phyloP scores from a whole-genome alignment of 2,329 filamentous ascomycete genomes.

The Colletotrichum siamense region DNA sequence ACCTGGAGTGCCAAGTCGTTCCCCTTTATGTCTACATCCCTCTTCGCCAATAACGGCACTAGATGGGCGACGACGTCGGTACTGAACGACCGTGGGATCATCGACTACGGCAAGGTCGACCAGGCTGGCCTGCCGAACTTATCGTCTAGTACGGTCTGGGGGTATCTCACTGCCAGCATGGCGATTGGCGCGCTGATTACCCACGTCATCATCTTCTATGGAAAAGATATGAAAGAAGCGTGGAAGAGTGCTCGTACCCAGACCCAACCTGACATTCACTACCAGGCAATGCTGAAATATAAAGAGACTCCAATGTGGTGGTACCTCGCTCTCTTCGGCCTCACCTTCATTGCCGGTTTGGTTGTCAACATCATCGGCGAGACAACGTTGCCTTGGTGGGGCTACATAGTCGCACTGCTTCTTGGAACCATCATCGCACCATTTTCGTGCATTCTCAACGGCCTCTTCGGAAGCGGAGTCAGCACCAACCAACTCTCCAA shows the following conservation, averaged over 20 bases:
- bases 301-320: constrained; percentile 43
- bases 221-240: constrained; percentile 21
- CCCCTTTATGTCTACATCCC: constrained; percentile 35
- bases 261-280: constrained; percentile 41
- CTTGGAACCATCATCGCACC: constrained; percentile 41
- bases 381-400: constrained; percentile 40
- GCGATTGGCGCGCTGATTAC: constrained; percentile 27
- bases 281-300: constrained; percentile 45
- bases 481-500: constrained; percentile 33
- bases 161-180: constrained; percentile 35
- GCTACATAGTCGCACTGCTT: constrained; percentile 37
- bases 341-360: constrained; percentile 37
- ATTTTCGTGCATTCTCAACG: constrained; percentile 32
- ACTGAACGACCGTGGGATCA: constrained; percentile 25
- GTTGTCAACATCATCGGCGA: constrained; percentile 39
- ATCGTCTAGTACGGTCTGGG: constrained; percentile 31
- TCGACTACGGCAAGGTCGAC: constrained; percentile 31
- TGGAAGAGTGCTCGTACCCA: constrained; percentile 24
- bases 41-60: constrained; percentile 32
- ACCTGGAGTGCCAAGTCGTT: constrained; percentile 38
- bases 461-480: constrained; percentile 25
- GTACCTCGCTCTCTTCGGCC: constrained; percentile 34
- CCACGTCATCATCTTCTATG: constrained; percentile 25
- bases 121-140: constrained; percentile 30
- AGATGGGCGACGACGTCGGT: constrained; percentile 26